These are phyloP conservation scores for Brettanomyces custersianus DNA, from an alignment of 805 yeast species.

Conservation along the genomic window DNA sequence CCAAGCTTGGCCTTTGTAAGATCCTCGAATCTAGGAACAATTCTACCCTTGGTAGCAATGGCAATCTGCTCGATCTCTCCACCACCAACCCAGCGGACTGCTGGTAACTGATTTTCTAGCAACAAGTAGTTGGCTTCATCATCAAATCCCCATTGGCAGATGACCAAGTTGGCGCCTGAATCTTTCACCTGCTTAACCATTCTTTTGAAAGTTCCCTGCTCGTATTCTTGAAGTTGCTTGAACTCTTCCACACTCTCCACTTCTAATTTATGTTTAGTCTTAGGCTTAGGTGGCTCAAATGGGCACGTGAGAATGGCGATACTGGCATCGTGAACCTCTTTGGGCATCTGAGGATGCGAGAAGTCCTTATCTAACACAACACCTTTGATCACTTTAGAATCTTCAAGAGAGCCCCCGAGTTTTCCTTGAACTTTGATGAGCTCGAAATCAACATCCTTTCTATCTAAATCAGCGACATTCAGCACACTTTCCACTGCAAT, in stretches of 20 bases:
- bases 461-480: constrained; percentile 82
- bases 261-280: constrained; percentile 94
- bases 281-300: constrained; percentile 99
- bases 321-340: constrained; percentile 66
- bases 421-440: constrained; percentile 91
- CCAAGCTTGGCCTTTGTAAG: constrained; percentile 77
- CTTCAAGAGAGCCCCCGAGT: constrained; percentile 89
- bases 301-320: constrained; percentile 96
- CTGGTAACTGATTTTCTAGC: constrained; percentile 81
- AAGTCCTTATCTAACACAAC: constrained; percentile 93
- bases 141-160: constrained; percentile 99
- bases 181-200: constrained; percentile 84
- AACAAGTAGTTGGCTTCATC: constrained; percentile 96
- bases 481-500: constrained; percentile 97
- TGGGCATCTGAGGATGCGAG: constrained; percentile 98
- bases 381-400: constrained; percentile 79
- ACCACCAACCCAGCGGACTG: constrained; percentile 99
- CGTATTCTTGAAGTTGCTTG: constrained; percentile 82
- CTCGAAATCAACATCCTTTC: constrained; percentile 96
- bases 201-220: constrained; percentile 79
- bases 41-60: constrained; percentile 94
- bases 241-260: constrained; percentile 92
- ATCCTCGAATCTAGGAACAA: constrained; percentile 96
- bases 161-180: constrained; percentile 91
- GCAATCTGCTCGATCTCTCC: constrained; percentile 93